phyloP scores from a whole-genome alignment of 257 asterid genomes.

The Plantago ovata region DNA sequence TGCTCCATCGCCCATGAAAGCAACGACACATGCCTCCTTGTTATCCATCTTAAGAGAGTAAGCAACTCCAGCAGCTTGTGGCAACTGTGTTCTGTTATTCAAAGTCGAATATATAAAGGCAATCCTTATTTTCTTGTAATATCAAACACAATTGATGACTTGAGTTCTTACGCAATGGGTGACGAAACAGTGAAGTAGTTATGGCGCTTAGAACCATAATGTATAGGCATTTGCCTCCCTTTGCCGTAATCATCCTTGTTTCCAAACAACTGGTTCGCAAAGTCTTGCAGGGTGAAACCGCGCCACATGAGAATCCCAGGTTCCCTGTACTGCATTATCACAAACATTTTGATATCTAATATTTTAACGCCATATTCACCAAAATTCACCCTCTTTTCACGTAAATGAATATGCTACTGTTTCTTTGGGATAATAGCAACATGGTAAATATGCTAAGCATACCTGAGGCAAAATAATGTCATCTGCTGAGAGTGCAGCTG shows the following conservation, averaged over 20 bases:
- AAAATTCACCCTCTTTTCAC: neutral
- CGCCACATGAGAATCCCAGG: slow-evolving; percentile 91
- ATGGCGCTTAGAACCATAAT: slow-evolving; percentile 70
- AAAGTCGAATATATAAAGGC: slow-evolving; percentile 4
- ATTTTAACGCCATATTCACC: neutral
- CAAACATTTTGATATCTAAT: neutral
- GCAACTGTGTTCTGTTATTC: slow-evolving; percentile 75
- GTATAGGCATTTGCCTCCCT: slow-evolving; percentile 98
- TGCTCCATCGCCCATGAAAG: slow-evolving; percentile 78
- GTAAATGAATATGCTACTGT: neutral
- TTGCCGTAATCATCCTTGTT: slow-evolving; percentile 65
- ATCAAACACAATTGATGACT: neutral
- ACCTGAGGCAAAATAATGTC: slow-evolving; percentile 67
- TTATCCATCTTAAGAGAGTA: slow-evolving; percentile 87
- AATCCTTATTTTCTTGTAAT: neutral
- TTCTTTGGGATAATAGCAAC: neutral
- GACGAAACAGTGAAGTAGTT: slow-evolving; percentile 77
- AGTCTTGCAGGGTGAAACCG: slow-evolving; percentile 72
- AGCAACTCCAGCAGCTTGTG: slow-evolving; percentile 95
- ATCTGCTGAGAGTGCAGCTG: slow-evolving; percentile 74
- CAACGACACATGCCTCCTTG: slow-evolving; percentile 74
- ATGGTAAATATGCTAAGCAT: no score
- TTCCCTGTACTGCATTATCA: slow-evolving; percentile 64
- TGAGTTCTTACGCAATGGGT: slow-evolving; percentile 64
- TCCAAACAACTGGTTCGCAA: slow-evolving; percentile 77